phyloP scores from a whole-genome alignment of 2,329 filamentous ascomycete species.

The Stenocarpella maydis region DNA sequence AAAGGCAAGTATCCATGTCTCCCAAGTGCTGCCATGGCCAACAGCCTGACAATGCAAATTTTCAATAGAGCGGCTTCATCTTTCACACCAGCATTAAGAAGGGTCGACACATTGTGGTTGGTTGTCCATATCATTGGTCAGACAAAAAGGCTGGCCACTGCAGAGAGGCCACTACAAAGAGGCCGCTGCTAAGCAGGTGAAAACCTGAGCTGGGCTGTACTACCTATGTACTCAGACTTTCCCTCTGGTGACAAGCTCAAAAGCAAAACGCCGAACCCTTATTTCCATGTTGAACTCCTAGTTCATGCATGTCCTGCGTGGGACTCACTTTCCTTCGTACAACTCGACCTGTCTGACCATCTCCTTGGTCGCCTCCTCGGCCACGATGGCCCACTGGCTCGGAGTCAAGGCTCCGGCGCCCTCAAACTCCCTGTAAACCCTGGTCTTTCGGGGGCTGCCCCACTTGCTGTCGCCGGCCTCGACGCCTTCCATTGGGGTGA shows the following conservation, averaged over 20 bases:
- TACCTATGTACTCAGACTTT: background rate
- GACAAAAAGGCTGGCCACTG: background rate
- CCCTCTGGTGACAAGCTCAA: background rate
- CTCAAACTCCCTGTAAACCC: background rate
- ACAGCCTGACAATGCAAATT: background rate
- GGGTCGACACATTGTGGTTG: accelerated
- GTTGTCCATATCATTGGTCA: background rate
- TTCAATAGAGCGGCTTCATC: background rate
- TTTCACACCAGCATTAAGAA: background rate
- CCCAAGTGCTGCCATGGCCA: background rate
- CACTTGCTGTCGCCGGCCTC: too few relatives aligned
- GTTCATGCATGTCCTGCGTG: background rate
- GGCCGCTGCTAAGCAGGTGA: background rate
- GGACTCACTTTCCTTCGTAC: background rate
- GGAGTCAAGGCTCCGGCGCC: background rate
- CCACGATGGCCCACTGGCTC: background rate
- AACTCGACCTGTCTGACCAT: background rate
- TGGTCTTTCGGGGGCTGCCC: too few relatives aligned
- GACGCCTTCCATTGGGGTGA: background rate
- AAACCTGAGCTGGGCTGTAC: background rate
- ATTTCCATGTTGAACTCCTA: background rate
- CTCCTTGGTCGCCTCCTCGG: background rate
- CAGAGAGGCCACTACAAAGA: background rate
- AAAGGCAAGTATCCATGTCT: background rate
- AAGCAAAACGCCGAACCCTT: too few relatives aligned